Evolutionary conservation across 2,329 filamentous ascomycete genomes (phyloP), one percentile per base, ranked within the genome.

Genomic region (Escovopsis sp.): DNA sequence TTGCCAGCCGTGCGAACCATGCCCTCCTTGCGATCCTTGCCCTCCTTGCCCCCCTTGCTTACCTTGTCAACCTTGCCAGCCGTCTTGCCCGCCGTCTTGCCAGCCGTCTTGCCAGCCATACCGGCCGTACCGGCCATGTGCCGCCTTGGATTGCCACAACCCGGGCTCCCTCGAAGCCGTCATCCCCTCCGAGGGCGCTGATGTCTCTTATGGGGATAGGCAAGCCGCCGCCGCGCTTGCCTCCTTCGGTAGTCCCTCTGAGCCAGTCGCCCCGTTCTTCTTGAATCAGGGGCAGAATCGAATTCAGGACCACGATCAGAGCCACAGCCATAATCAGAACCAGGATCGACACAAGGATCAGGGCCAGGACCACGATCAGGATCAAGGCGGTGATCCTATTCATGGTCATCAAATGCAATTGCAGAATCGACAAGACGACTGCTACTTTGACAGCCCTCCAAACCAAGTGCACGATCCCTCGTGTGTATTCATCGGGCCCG

Each of bases 221-320:
- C 51, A 51, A 10, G 57, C 57, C 4, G 57, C 57, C 4, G 55
- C 46, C 4, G 53, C 57, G 3, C 53, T 60, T 33, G 50, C 57
- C 6, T 58, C 58, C 9, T 58, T 60, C 39, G 54, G 54, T 19
- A 54, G 50, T 32, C 28, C 28, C 11, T 32, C 28, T 3, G 28
- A 32, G 28, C 28, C 28, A 6, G 3, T 32, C 11, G 11, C 11
- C 7, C 28, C 28, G 11, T 32, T 32, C 28, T 11, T 32, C 11
- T 3, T 32, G 11, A 11, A 32, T 32, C 28, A 32, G 28, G 4
- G 4, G 1, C 11, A 9, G 11, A 11, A 11, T 32, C 28, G 11
- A 9, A 32, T 6, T 32, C 28, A 32, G 28, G 7, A 32, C 7
- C 28, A 32, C 3, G 8, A 32, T 32, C 28, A 32, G 11, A 11